Percentiles rank a stretch among this genome's conserved stretches.
Conservation (phyloP, 2,329 filamentous ascomycete genomes). For the Alternaria longipes region DNA sequence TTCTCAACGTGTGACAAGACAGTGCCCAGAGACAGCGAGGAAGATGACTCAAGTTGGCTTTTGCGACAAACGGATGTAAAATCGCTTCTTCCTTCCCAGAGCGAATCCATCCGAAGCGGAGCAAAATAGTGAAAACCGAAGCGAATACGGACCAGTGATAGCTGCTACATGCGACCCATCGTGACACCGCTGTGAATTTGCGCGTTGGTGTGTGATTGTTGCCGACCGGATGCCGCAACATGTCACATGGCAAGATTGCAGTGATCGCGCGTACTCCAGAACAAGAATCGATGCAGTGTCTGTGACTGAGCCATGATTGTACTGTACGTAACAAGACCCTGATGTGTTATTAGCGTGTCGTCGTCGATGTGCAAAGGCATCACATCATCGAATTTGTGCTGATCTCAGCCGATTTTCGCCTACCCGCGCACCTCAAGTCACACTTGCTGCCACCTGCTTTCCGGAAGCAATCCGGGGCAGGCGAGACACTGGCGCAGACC, state of each 20-base stretch:
- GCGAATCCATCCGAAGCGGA: background rate
- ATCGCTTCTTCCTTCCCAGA: background rate
- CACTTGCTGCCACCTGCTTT: slow-evolving; percentile 6
- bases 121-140: background rate
- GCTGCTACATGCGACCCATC: background rate
- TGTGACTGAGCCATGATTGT: slow-evolving; percentile 1
- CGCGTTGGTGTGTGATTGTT: slow-evolving; percentile 6
- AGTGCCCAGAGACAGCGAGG: background rate
- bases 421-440: slow-evolving; percentile 8
- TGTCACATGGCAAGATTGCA: slow-evolving; percentile 9
- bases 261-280: background rate
- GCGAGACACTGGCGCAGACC: slow-evolving; percentile 10
- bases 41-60: slow-evolving; percentile 4
- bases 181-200: slow-evolving; percentile 3
- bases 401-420: slow-evolving; percentile 11
- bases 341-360: slow-evolving; percentile 9
- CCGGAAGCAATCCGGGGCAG: slow-evolving; percentile 19
- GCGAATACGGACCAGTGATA: background rate
- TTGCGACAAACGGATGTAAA: background rate
- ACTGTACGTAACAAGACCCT: slow-evolving; percentile 8
- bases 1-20: background rate
- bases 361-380: slow-evolving; percentile 4
- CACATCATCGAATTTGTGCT: slow-evolving; percentile 10
- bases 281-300: background rate
- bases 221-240: slow-evolving; percentile 8